phyloP scores from a whole-genome alignment of 208 protist species.

The Leishmania tropica region DNA sequence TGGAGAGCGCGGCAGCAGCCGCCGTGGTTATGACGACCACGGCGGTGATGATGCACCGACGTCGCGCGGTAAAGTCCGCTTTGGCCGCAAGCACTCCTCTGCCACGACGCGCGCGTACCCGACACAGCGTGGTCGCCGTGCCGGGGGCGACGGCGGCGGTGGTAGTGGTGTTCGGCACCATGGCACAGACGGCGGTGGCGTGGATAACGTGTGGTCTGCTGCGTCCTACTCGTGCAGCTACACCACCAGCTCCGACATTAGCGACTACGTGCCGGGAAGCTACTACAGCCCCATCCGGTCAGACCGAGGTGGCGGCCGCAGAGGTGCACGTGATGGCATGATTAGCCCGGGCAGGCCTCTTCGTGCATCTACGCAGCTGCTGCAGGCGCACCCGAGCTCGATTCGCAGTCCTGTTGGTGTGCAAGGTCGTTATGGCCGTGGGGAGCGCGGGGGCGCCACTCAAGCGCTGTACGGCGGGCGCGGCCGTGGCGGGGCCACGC shows the following conservation, averaged over 20 bases:
- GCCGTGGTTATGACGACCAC: neutral
- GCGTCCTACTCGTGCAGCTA: constrained; percentile 30
- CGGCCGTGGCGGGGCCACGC: neutral
- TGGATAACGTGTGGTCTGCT: constrained; percentile 13
- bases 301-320: neutral
- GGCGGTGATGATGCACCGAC: constrained; percentile 4
- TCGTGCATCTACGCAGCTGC: neutral
- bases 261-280: constrained; percentile 24
- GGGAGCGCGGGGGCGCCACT: neutral
- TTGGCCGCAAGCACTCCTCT: constrained; percentile 8
- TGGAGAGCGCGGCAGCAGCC: neutral
- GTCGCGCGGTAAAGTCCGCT: neutral
- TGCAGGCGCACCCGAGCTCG: neutral
- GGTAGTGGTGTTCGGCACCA: neutral
- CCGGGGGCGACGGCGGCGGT: neutral
- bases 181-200: constrained; percentile 10
- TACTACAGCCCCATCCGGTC: constrained; percentile 25
- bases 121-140: neutral
- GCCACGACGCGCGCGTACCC: constrained; percentile 7
- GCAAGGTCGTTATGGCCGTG: neutral
- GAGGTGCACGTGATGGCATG: neutral
- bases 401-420: neutral
- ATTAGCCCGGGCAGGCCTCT: neutral
- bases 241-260: constrained; percentile 30
- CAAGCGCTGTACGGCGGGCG: neutral